Evolutionary conservation across 805 yeast species (phyloP).

Genomic region (Metschnikowia continentalis): DNA sequence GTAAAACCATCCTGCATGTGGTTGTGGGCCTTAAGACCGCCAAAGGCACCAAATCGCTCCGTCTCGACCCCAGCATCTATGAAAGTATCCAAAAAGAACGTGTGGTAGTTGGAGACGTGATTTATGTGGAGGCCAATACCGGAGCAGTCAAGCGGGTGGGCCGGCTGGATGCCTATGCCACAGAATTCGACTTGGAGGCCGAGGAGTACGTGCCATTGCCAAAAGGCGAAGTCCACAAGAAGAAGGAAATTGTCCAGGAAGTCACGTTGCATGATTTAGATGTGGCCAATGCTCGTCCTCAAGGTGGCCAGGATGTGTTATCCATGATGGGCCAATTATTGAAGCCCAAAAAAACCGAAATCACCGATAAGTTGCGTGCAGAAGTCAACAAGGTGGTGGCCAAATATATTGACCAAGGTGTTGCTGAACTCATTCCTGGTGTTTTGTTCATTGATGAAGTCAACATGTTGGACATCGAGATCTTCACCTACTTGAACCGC

Average conservation of each 20-base stretch:
- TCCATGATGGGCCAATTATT: constrained; percentile 96
- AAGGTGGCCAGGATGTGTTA: constrained; percentile 94
- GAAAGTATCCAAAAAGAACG: constrained; percentile 93
- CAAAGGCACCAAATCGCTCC: constrained; percentile 81
- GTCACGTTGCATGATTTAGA: constrained; percentile 95
- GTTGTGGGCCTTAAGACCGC: constrained; percentile 90
- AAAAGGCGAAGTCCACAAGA: constrained; percentile 97
- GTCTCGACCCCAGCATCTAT: constrained; percentile 89
- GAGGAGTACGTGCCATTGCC: constrained; percentile 98
- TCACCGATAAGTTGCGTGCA: constrained; percentile 87
- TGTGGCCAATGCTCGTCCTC: constrained; percentile 92
- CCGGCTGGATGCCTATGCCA: constrained; percentile 96
- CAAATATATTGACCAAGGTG: constrained; percentile 95
- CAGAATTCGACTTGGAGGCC: constrained; percentile 97
- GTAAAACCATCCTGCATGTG: constrained; percentile 92
- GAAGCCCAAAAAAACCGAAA: constrained; percentile 94
- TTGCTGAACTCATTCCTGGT: constrained; percentile 97
- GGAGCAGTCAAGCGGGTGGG: constrained; percentile 98
- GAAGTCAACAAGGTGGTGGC: constrained; percentile 96
- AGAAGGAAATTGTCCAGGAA: constrained; percentile 96
- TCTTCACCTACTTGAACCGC: constrained; percentile 90
- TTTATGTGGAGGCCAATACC: constrained; percentile 94
- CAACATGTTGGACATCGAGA: constrained; percentile 96
- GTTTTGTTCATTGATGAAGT: constrained; percentile 97
- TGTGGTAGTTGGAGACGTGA: constrained; percentile 93